phyloP scores from a whole-genome alignment of 768 basidiomycete genomes.

The Clathrus columnatus region DNA sequence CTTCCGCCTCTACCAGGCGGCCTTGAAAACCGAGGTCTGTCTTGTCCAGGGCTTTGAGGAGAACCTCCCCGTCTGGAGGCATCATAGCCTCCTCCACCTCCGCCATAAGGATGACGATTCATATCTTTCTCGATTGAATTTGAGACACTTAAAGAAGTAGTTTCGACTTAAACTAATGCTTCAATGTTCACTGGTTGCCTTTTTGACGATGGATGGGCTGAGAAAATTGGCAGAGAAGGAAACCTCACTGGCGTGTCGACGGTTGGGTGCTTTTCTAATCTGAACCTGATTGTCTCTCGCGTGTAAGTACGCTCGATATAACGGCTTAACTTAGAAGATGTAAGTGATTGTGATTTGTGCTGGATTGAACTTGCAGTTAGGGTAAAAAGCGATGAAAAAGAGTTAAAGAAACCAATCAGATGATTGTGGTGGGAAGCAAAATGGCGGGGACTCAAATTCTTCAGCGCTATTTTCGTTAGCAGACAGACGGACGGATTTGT shows the following conservation, averaged over 20 bases:
- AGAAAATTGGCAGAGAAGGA: background rate
- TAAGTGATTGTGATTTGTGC: background rate
- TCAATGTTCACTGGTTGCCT: constrained; percentile 5
- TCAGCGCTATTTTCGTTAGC: background rate
- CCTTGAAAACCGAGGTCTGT: constrained; percentile 47
- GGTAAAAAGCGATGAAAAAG: constrained; percentile 2
- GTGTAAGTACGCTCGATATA: background rate
- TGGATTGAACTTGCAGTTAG: background rate
- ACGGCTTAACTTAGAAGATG: constrained; percentile 7
- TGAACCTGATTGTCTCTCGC: constrained; percentile 9
- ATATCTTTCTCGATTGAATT: constrained; percentile 32
- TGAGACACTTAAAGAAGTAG: constrained; percentile 5
- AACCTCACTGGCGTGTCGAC: background rate
- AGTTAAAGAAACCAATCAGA: constrained; percentile 8
- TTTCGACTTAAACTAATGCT: constrained; percentile 1
- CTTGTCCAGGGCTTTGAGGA: constrained; percentile 58
- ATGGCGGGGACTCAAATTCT: background rate
- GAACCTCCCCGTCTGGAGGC: constrained; percentile 54
- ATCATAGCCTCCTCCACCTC: constrained; percentile 44
- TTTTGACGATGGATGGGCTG: constrained; percentile 8
- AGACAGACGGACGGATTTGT: no score
- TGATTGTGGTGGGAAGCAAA: constrained; percentile 12
- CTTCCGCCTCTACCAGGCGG: constrained; percentile 47
- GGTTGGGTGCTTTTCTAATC: background rate
- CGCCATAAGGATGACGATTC: constrained; percentile 86